Conservation (phyloP, 2,329 filamentous ascomycete species). For the Lomentospora prolificans region DNA sequence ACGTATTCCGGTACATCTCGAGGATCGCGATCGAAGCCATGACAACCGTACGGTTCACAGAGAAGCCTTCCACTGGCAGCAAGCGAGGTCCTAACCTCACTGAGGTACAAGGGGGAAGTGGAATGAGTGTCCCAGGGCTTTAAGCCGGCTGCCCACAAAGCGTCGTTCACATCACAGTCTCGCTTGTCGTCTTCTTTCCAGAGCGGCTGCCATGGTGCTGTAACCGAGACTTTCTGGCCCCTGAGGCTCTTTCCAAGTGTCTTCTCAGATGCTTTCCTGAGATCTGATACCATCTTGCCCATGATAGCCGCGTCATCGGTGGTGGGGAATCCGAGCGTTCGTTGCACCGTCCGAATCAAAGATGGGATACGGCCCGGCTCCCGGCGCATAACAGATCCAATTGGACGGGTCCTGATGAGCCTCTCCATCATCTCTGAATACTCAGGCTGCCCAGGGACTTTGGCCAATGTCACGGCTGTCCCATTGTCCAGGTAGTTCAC, state of each 20-base stretch:
- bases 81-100: neutral
- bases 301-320: neutral
- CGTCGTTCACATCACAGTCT: conserved; percentile 1
- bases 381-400: too few species aligned
- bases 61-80: neutral
- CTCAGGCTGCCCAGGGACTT: neutral
- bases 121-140: neutral
- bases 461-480: neutral
- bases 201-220: neutral
- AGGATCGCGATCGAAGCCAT: neutral
- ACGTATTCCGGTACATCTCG: neutral
- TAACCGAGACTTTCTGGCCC: neutral
- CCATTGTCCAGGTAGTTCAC: conserved; percentile 1
- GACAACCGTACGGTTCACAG: neutral
- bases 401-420: neutral
- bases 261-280: neutral
- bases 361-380: neutral
- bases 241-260: neutral
- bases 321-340: neutral
- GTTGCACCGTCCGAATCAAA: neutral
- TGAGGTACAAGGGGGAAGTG: neutral
- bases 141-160: neutral
- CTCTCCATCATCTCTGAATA: neutral
- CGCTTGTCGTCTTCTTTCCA: neutral
- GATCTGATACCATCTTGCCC: neutral